Conservation (phyloP, 352 stramenopile genomes). For the Pythium dissimile region DNA sequence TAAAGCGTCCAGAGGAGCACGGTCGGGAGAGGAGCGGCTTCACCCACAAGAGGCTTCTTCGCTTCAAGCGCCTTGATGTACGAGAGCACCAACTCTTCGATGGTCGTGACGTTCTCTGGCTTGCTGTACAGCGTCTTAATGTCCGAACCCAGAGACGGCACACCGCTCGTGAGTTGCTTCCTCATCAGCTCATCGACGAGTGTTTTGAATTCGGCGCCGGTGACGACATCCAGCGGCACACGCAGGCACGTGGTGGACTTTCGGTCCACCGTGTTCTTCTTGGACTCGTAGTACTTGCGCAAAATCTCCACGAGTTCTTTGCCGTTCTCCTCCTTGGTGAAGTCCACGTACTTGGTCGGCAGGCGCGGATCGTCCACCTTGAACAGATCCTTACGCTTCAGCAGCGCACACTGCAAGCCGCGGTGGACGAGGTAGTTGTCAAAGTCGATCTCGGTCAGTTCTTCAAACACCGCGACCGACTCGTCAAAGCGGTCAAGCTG, state of each 20-base stretch:
- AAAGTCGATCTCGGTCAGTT: conserved; percentile 83
- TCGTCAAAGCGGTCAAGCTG: conserved; percentile 64
- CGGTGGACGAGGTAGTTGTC: conserved; percentile 91
- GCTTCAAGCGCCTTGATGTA: conserved; percentile 78
- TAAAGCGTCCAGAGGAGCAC: conserved; percentile 91
- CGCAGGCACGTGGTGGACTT: conserved; percentile 82
- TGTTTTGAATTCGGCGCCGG: conserved; percentile 69
- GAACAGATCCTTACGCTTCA: conserved; percentile 55
- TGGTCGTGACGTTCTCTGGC: conserved; percentile 55
- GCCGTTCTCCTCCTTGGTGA: conserved; percentile 37
- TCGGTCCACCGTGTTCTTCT: conserved; percentile 45
- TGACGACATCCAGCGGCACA: conserved; percentile 90
- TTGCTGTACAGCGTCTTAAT: conserved; percentile 88
- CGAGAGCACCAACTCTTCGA: conserved; percentile 67
- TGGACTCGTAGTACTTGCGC: conserved; percentile 41
- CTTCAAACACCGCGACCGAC: conserved; percentile 56
- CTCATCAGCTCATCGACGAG: conserved; percentile 60
- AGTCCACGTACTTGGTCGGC: conserved; percentile 51
- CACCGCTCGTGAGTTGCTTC: conserved; percentile 84
- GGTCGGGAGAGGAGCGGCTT: conserved; percentile 28
- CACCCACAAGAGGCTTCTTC: conserved; percentile 52
- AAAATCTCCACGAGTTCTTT: conserved; percentile 51
- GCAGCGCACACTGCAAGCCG: conserved; percentile 80
- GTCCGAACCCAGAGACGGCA: conserved; percentile 93
- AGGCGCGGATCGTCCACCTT: conserved; percentile 37